Base-by-base conservation (phyloP, 306 rosid genomes). In the Lathyrus aphaca region DNA sequence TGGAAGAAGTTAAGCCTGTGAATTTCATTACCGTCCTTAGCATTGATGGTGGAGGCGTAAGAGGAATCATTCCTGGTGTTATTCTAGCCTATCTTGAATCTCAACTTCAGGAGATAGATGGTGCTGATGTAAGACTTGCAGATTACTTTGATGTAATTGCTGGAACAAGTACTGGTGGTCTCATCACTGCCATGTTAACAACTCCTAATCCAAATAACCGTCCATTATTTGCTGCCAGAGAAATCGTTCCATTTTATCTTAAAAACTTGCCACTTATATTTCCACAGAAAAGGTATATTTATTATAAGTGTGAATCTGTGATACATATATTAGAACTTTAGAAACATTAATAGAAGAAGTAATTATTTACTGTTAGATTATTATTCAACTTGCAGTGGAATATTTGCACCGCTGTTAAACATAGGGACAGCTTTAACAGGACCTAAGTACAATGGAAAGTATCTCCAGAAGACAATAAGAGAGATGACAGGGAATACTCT, bases 11-110 rank as follows among this genome's bases (percentile, higher is more conserved):
- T 43, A 12, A 2, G 27, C 49, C 29, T 57, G 65, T 8, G 16
- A 54, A 76, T 44, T 27, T 59, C 23, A 40, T 76, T 0, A 67
- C 81, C 2, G 59, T 81, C 67, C 85, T 81, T 23, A 72, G 79
- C 72, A 76, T 81, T 62, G 85, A 81, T 19, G 81, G 85, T 1
- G 81, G 81, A 17, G 81, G 85, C 6, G 66, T 81, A 7, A 32
- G 85, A 53, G 85, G 85, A 77, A 68, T 81, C 73, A 81, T 81
- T 49, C 84, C 84, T 25, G 81, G 81, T 39, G 81, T 81, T 39
- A 51, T 81, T 62, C 79, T 81, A 25, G 21, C 21, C 1, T 61
- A 16, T 42, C 68, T 81, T 17, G 84, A 81, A 40, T 44, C 39
- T 35, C 9, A 35, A 35, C 39, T 35, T 35, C 39, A 35, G 10